Evolutionary conservation across 192 early-diverging fungal species (phyloP).

Genomic region (Coemansia sp.): DNA sequence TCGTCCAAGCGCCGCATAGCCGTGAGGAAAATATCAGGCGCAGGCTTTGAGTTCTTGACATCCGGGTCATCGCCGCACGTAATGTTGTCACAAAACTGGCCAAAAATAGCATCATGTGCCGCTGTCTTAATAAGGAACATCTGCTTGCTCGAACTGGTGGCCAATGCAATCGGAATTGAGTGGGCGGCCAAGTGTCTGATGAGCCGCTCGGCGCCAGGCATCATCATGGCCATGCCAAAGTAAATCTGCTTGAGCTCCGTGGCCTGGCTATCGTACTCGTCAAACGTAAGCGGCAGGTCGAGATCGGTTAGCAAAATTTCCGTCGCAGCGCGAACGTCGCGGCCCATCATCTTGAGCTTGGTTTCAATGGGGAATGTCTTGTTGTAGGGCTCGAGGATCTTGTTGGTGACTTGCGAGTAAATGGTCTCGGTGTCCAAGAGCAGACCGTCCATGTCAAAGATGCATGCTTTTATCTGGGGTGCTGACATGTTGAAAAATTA

Average conservation of each 20-base stretch:
- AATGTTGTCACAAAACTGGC: constrained; percentile 71
- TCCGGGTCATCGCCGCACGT: constrained; percentile 86
- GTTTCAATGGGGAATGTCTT: constrained; percentile 64
- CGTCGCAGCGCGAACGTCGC: constrained; percentile 47
- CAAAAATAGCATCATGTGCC: constrained; percentile 68
- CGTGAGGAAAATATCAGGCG: constrained; percentile 85
- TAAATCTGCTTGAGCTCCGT: constrained; percentile 49
- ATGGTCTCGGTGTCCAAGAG: constrained; percentile 85
- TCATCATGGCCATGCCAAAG: constrained; percentile 66
- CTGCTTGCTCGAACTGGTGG: constrained; percentile 77
- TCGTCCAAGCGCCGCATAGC: constrained; percentile 64
- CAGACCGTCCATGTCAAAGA: constrained; percentile 83
- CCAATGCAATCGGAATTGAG: constrained; percentile 76
- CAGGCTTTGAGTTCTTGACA: constrained; percentile 80
- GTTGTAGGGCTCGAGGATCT: constrained; percentile 76
- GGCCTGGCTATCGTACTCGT: constrained; percentile 76
- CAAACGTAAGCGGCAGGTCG: constrained; percentile 68
- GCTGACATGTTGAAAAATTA: constrained; percentile 11
- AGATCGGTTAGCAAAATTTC: constrained; percentile 70
- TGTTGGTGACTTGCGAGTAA: constrained; percentile 84
- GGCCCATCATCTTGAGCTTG: constrained; percentile 76
- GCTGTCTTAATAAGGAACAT: constrained; percentile 76
- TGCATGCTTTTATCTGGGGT: constrained; percentile 60
- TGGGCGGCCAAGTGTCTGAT: constrained; percentile 70
- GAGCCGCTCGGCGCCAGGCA: constrained; percentile 68